Base-by-base conservation (phyloP, 495 filamentous ascomycete species). In the Thozetella sp. region DNA sequence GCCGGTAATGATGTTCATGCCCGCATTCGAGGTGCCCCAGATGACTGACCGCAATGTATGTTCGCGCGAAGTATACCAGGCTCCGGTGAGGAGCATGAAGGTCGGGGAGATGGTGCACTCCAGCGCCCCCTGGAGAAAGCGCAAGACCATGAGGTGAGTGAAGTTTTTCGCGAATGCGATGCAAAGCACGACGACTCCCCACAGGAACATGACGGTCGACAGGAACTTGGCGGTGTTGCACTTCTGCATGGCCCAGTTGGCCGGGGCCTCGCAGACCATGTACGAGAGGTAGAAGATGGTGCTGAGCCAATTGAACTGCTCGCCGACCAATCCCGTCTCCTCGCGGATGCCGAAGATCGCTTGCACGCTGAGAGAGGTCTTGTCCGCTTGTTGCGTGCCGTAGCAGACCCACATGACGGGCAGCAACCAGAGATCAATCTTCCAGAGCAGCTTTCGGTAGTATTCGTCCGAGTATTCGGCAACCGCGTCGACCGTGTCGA, bases 41-140 rank as follows among this genome's bases (percentile, higher is more conserved):
- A 74, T 62, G 13, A 72, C 48, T n/a, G 72, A 51, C 17, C 72
- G 67, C 2, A 63, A 57, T 1, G 71, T 43, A 40, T 74, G 71
- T 51, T 75, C 72, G 12, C 66, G 61, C 4, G 62, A 65, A n/a
- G 59, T 62, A 48, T 74, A 75, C 69, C 72, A 75, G 15, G 60
- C 58, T 15, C 67, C 72, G 4, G 63, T 61, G 27, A 75, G 54
- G 22, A 74, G 59, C 1, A 75, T 52, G 54, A 72, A 72, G 10
- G 62, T 64, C 2, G 72, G 72, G 23, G 69, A 64, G 17, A 74
- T 68, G n/a, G 60, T 68, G 40, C 72, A 69, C 40, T 75, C 72
- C 22, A 69, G 68, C 11, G 69, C 22, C 1, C 72, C 72, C 48
- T 70, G 70, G 1, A 72, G 55, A 2, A 60, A 57, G 27, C 70